phyloP scores from a whole-genome alignment of 768 basidiomycete genomes.

The Hericium rajendrae region DNA sequence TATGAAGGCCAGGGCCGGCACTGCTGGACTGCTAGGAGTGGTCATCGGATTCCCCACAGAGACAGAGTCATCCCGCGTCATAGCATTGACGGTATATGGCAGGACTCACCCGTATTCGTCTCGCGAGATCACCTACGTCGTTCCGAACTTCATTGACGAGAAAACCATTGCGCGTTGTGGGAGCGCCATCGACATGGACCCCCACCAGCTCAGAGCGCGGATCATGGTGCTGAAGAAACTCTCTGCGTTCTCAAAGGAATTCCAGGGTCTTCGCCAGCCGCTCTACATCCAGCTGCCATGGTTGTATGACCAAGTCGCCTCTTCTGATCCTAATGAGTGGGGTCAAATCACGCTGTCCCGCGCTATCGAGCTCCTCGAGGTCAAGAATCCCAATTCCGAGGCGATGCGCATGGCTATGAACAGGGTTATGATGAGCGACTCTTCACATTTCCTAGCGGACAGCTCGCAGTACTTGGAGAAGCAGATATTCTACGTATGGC shows the following conservation, averaged over 20 bases:
- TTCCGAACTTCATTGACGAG: conserved; percentile 45
- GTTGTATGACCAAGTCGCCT: conserved; percentile 36
- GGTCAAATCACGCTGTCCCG: conserved; percentile 41
- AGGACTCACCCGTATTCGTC: not conserved
- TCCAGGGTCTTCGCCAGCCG: conserved; percentile 33
- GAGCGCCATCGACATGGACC: conserved; percentile 16
- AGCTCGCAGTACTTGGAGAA: conserved; percentile 32
- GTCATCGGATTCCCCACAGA: not conserved
- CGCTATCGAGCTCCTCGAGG: conserved; percentile 30
- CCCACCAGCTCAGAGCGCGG: conserved; percentile 44
- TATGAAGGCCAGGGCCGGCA: too few species aligned
- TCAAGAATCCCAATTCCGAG: conserved; percentile 13
- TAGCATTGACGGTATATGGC: not conserved
- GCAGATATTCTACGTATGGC: conserved; percentile 56
- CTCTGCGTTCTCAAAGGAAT: conserved; percentile 37
- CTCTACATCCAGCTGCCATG: conserved; percentile 19
- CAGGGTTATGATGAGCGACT: conserved; percentile 49
- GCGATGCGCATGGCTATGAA: conserved; percentile 47
- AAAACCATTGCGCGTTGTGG: conserved; percentile 45
- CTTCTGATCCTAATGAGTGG: conserved; percentile 44
- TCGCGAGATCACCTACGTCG: conserved; percentile 48
- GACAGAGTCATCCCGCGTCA: not conserved
- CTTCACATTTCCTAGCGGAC: conserved; percentile 44
- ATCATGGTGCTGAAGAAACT: conserved; percentile 54
- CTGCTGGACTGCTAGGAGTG: too few species aligned